These are phyloP conservation scores for Tolypocladium album DNA, from an alignment of 2,329 filamentous ascomycete species.

Conservation along the genomic window DNA sequence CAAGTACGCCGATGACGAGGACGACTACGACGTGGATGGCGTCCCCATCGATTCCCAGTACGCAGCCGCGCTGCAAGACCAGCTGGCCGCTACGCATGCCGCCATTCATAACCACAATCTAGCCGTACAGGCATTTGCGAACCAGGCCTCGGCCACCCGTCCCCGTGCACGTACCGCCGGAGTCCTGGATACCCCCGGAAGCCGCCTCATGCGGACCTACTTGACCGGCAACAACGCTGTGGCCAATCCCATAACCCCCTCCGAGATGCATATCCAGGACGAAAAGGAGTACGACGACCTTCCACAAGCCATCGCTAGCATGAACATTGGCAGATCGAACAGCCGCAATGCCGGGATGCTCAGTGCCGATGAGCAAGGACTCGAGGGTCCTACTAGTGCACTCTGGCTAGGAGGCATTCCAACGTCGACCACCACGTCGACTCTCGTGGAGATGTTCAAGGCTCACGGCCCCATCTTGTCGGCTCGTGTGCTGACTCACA, in stretches of 20 bases:
- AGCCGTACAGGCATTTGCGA: slow-evolving; percentile 85
- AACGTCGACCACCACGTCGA: slow-evolving; percentile 91
- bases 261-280: slow-evolving; percentile 65
- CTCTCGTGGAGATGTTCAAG: slow-evolving; percentile 88
- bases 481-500: slow-evolving; percentile 88
- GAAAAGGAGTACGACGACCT: slow-evolving; percentile 72
- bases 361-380: slow-evolving; percentile 62
- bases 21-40: slow-evolving; percentile 53
- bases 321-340: slow-evolving; percentile 60
- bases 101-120: slow-evolving; percentile 86
- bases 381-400: slow-evolving; percentile 85
- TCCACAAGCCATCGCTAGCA: slow-evolving; percentile 69
- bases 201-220: slow-evolving; percentile 59
- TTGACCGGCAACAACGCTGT: slow-evolving; percentile 59
- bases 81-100: slow-evolving; percentile 52
- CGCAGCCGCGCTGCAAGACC: slow-evolving; percentile 50
- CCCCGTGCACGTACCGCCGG: slow-evolving; percentile 87
- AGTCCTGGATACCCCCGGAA: slow-evolving; percentile 69
- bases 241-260: slow-evolving; percentile 63
- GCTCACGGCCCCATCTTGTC: slow-evolving; percentile 87
- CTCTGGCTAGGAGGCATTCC: slow-evolving; percentile 97
- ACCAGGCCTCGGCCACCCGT: slow-evolving; percentile 68
- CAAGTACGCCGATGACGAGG: slow-evolving; percentile 85
- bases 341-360: slow-evolving; percentile 58
- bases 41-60: slow-evolving; percentile 45